Evolutionary conservation across 1,284 basidiomycete genomes (phyloP), one percentile per base, ranked within the genome.

Genomic region (Flammula alnicola): DNA sequence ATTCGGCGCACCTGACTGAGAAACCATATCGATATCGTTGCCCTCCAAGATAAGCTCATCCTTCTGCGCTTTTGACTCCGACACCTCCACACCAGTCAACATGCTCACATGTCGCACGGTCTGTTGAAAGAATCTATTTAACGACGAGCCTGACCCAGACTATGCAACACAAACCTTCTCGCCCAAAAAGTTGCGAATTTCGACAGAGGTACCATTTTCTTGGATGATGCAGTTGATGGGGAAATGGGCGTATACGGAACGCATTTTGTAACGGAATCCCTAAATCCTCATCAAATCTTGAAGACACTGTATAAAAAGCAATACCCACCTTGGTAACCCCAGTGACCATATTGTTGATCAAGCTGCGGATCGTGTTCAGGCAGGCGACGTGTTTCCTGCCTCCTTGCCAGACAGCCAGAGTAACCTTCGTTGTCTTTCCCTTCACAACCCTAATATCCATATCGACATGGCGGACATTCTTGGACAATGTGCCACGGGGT

Each of bases 231-330:
- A 90, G 83, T 99, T 99, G 83, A 99, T 98, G 60, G 97, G 97
- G 84, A 99, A 99, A 84, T 99, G 97, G 67, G 97, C 97, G 72
- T 99, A 99, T 52, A 99, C 97, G 30, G 95, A 82, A 66, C 93
- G 91, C 94, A 98, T 96, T 89, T 99, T 99, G 87, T 99, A 99
- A 68, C 89, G 87, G 88, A 98, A 99, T 58, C 96, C 97, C 88
- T 93, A 60, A 12, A 44, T 26, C 35, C 14, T 26, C 16, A 37
- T n/a, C 4, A 25, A 39, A 42, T 7, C 39, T 42, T 12, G 20
- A 11, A 40, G 20, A 42, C 30, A 14, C 25, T 29, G 5, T 17
- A 31, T 16, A 40, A 26, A 25, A 36, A 2, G 16, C 29, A 31
- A 38, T 45, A 65, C 77, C 55, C 54, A 87, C 91, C 83, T 95